Percentiles rank a stretch among this genome's conserved stretches.
phyloP scores from a whole-genome alignment of 1,284 basidiomycete species.

The Cutaneotrichosporon sp. region DNA sequence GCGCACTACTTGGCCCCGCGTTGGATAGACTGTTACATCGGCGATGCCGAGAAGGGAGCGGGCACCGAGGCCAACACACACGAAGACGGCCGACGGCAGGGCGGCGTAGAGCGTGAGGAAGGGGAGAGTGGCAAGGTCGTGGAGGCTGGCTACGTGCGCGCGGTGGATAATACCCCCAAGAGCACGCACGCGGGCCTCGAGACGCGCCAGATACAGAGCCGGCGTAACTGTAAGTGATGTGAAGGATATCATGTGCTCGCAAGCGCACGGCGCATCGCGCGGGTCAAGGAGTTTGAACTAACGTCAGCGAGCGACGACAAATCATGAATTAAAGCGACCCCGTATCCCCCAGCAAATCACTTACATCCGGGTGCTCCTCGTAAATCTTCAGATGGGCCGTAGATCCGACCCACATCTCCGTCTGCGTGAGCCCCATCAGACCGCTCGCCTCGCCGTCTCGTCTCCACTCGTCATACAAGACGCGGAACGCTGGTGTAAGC shows the following conservation, averaged over 20 bases:
- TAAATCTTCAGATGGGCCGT: constrained; percentile 41
- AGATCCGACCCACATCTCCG: constrained; percentile 39
- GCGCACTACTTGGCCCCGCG: constrained; percentile 56
- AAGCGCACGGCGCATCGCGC: constrained; percentile 6
- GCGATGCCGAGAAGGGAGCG: constrained; percentile 53
- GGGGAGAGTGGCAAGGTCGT: constrained; percentile 15
- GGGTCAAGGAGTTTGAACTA: constrained; percentile 27
- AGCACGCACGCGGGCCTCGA: constrained; percentile 2
- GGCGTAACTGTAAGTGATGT: constrained; percentile 48
- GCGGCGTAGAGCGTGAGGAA: constrained; percentile 9
- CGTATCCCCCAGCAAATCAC: not conserved
- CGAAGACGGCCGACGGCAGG: constrained; percentile 56
- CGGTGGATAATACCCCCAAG: constrained; percentile 29
- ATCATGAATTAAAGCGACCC: not conserved
- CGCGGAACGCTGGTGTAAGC: constrained; percentile 31
- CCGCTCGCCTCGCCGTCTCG: constrained; percentile 31
- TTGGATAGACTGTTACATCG: constrained; percentile 53
- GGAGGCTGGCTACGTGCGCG: constrained; percentile 24
- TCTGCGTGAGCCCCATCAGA: constrained; percentile 42
- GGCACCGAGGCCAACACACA: constrained; percentile 61
- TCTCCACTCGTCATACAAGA: constrained; percentile 37
- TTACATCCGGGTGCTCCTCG: constrained; percentile 44
- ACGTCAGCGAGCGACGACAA: not conserved
- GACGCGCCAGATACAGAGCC: constrained; percentile 33
- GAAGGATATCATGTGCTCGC: constrained; percentile 42